These are phyloP conservation scores for Macroventuria anomochaeta DNA, from an alignment of 2,329 filamentous ascomycete species.

Conservation along the genomic window DNA sequence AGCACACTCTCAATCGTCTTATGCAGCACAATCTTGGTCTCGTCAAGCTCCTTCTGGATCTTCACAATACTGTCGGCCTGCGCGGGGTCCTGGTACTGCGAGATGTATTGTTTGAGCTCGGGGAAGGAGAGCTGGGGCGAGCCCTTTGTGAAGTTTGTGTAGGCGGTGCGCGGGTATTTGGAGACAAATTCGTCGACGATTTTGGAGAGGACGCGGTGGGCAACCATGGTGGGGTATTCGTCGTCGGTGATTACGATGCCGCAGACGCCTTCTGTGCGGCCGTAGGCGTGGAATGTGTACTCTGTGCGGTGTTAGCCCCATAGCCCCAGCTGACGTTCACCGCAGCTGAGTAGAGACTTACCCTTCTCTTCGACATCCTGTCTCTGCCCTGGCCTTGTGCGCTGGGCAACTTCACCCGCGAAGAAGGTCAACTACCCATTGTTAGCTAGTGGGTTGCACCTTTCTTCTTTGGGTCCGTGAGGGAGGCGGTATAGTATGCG, in stretches of 20 bases:
- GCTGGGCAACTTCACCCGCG: slow-evolving; percentile 84
- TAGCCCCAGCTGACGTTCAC: background rate
- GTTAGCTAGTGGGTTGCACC: slow-evolving; percentile 14
- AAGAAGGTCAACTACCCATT: slow-evolving; percentile 76
- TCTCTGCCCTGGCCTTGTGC: slow-evolving; percentile 79
- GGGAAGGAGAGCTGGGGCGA: slow-evolving; percentile 63
- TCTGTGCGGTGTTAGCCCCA: slow-evolving; percentile 48
- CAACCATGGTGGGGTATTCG: slow-evolving; percentile 71
- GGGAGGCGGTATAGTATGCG: background rate
- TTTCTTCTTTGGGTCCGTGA: background rate
- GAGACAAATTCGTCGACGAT: slow-evolving; percentile 85
- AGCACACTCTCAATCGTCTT: slow-evolving; percentile 92
- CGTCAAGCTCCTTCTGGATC: slow-evolving; percentile 95
- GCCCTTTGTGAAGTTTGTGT: slow-evolving; percentile 57
- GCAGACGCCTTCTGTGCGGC: slow-evolving; percentile 54
- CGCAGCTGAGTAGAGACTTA: background rate
- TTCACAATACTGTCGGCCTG: slow-evolving; percentile 92
- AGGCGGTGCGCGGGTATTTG: slow-evolving; percentile 74
- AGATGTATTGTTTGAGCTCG: slow-evolving; percentile 78
- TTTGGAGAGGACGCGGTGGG: slow-evolving; percentile 86
- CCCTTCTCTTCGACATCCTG: slow-evolving; percentile 86
- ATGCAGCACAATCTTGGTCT: slow-evolving; percentile 96
- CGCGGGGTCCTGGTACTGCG: slow-evolving; percentile 83
- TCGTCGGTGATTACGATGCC: slow-evolving; percentile 57
- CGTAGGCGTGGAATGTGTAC: slow-evolving; percentile 65